A percentile compares a stretch with the other conserved stretches of the same genome.
These are phyloP conservation scores for Tuber indicum DNA, from an alignment of 495 filamentous ascomycete species.

Conservation along the genomic window DNA sequence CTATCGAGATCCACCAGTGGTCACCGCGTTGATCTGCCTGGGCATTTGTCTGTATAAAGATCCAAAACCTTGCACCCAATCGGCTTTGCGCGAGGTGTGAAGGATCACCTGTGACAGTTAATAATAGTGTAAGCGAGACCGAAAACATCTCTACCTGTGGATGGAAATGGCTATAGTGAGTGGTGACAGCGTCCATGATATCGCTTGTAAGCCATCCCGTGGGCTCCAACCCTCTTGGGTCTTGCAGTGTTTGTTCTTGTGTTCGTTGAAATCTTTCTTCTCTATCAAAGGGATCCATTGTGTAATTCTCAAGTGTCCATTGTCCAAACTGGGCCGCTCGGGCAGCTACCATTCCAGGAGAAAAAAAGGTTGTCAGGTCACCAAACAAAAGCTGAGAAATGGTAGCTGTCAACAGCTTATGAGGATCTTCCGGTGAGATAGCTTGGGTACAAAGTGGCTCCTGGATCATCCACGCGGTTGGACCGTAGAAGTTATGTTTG, in stretches of 20 bases:
- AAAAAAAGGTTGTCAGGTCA: not conserved
- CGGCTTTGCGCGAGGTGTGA: not conserved
- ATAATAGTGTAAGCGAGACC: not conserved
- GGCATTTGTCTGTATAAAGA: conserved; percentile 13
- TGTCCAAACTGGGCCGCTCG: not conserved
- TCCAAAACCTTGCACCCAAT: conserved; percentile 10
- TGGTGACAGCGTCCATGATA: not conserved
- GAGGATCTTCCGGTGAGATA: not conserved
- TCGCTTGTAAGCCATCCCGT: not conserved
- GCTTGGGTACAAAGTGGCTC: not conserved
- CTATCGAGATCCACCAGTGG: conserved; percentile 2
- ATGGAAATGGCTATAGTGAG: not conserved
- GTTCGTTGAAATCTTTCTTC: not conserved
- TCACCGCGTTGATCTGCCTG: not conserved
- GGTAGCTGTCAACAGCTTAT: not conserved
- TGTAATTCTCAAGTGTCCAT: not conserved
- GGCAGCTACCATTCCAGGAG: not conserved
- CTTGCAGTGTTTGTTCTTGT: not conserved
- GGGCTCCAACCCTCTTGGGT: not conserved
- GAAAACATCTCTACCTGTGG: not conserved
- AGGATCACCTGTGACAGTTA: not conserved
- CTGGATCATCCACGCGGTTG: not conserved
- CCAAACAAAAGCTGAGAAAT: not conserved
- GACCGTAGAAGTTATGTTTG: not conserved
- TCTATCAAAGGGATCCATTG: not conserved